These are phyloP conservation scores for Verbena officinalis DNA, from an alignment of 257 asterid species.

Conservation along the genomic window DNA sequence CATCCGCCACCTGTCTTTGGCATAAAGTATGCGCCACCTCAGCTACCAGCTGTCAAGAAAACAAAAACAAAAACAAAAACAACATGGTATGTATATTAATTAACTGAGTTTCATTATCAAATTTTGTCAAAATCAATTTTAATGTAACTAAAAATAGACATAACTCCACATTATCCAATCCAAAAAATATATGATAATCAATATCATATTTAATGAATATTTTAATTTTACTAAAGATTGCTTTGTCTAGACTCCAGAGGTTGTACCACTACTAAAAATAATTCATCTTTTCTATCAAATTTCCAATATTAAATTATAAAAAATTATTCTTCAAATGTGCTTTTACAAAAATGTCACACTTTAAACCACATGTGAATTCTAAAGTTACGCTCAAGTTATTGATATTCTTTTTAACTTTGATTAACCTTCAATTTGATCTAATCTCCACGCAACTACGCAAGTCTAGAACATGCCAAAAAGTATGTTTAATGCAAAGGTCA, in stretches of 20 bases:
- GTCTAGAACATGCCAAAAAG: background rate
- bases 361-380: too few relatives aligned
- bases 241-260: too few relatives aligned
- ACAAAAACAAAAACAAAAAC: background rate
- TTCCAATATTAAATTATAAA: too few relatives aligned
- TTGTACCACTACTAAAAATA: too few relatives aligned
- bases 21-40: background rate
- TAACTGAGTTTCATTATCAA: constrained; percentile 7
- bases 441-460: background rate
- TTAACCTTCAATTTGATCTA: background rate
- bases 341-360: too few relatives aligned
- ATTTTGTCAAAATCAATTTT: constrained; percentile 21
- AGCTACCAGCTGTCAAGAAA: background rate
- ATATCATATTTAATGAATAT: too few relatives aligned
- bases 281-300: too few relatives aligned
- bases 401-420: background rate
- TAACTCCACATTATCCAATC: background rate
- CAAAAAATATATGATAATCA: too few relatives aligned
- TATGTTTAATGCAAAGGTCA: background rate
- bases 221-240: too few relatives aligned
- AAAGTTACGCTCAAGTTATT: too few relatives aligned
- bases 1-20: constrained; percentile 21
- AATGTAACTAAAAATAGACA: background rate
- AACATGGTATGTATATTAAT: background rate
- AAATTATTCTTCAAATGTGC: too few relatives aligned